Evolutionary conservation across 1,139 yeast genomes (phyloP).

Genomic region (Hyphopichia pseudoburtonii): DNA sequence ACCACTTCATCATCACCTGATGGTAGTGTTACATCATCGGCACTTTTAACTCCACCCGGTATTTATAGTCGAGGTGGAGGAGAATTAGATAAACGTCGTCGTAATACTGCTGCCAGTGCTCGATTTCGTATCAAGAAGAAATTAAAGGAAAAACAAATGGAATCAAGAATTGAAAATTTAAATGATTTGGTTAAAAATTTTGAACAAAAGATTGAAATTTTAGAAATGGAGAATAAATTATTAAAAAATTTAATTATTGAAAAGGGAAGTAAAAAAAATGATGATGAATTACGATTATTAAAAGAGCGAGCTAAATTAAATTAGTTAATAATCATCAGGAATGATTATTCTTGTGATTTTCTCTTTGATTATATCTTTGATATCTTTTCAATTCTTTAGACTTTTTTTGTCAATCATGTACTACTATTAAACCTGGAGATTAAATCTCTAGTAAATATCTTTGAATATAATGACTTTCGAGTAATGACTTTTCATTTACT

Average conservation of each 20-base stretch:
- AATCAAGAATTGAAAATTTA: conserved; percentile 60
- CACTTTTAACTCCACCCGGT: too few relatives aligned
- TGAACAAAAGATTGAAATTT: conserved; percentile 59
- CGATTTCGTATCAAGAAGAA: conserved; percentile 80
- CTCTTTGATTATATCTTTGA: not conserved
- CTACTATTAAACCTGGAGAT: too few relatives aligned
- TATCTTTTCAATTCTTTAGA: not conserved
- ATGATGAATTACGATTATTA: conserved; percentile 38
- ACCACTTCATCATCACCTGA: not conserved
- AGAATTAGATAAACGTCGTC: conserved; percentile 63
- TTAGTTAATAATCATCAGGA: not conserved
- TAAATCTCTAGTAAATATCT: too few relatives aligned
- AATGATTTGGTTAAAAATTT: conserved; percentile 59
- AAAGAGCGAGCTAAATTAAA: conserved; percentile 30
- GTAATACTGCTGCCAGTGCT: conserved; percentile 82
- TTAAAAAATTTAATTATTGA: conserved; percentile 76
- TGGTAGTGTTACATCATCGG: not conserved
- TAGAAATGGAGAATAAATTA: conserved; percentile 57
- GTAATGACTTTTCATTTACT: too few relatives aligned
- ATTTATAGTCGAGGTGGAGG: too few relatives aligned
- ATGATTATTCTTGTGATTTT: not conserved
- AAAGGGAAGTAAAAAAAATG: conserved; percentile 47
- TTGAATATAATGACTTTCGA: too few relatives aligned
- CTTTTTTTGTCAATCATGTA: too few relatives aligned
- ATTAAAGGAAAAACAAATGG: conserved; percentile 82